Base-by-base conservation (phyloP, 1,284 basidiomycete genomes). In the Tylopilus sp. region DNA sequence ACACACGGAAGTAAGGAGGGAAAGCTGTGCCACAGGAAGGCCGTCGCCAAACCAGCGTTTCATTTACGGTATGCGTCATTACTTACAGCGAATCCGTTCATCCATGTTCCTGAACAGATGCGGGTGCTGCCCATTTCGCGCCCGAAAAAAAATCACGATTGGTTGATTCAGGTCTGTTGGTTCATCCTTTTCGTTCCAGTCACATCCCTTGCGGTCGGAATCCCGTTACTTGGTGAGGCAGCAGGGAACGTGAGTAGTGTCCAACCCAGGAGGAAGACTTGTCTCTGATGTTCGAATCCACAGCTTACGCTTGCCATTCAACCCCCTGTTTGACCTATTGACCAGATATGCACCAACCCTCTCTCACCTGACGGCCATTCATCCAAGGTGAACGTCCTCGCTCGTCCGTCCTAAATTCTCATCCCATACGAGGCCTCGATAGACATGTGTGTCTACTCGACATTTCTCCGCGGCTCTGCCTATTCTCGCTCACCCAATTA, bases 81-180 rank as follows among this genome's bases (percentile, higher is more conserved):
- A n/a, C n/a, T n/a, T n/a, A n/a, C n/a, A n/a, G n/a, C n/a, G n/a
- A n/a, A n/a, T n/a, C n/a, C n/a, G n/a, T n/a, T n/a, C n/a, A n/a
- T n/a, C n/a, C n/a, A n/a, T n/a, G n/a, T n/a, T n/a, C n/a, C n/a
- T n/a, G n/a, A n/a, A n/a, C n/a, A n/a, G n/a, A n/a, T n/a, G n/a
- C n/a, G n/a, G n/a, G n/a, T n/a, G n/a, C n/a, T n/a, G n/a, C n/a
- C n/a, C n/a, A n/a, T n/a, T n/a, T n/a, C n/a, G n/a, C n/a, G n/a
- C n/a, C n/a, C n/a, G n/a, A n/a, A 89, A 54, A 78, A 81, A 65
- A 76, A 87, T 85, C 56, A n/a, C 69, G 57, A 33, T 35, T 28
- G n/a, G 30, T 14, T 3, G 28, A 1, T 4, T 28, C 43, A 42
- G 30, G 31, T 11, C 33, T 4, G 9, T 18, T 24, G n/a, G 41